Evolutionary conservation across 805 yeast genomes (phyloP), one percentile per base, ranked within the genome.

Genomic region (Wickerhamiella sorbophila): DNA sequence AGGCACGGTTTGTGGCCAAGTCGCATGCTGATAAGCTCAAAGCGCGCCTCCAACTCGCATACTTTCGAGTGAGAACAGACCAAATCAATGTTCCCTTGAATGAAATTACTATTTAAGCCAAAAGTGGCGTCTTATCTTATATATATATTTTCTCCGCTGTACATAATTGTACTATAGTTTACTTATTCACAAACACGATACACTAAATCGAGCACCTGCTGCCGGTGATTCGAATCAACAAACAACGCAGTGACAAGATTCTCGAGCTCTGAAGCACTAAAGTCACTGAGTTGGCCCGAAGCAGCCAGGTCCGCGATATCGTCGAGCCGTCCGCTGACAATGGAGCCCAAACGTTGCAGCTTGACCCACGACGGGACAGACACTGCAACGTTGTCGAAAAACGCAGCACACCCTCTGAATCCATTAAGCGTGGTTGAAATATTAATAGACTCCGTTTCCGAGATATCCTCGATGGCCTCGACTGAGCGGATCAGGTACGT

Each of bases 351-450:
- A 40, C 57, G 55, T 42, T 58, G 57, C 24, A 63, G 52, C 47
- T 63, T 63, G 44, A 58, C 47, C 66, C 66, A 62, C 15, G 60
- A 53, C 4, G 62, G 62, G 9, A 60, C 55, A 4, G 44, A 20
- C 4, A 19, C 40, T 4, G 33, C 38, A 26, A 52, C 44, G 16
- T 52, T 46, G 6, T 19, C 39, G 20, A 53, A 47, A 31, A 39
- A 48, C 16, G 50, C 53, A 2, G 41, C 44, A 10, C 49, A 36
- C 3, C 47, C 38, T 15, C 39, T 38, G 14, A 52, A 39, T 14
- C 40, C 43, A 12, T 43, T 24, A 16, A 52, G 45, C 17, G 33
- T 18, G 12, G 36, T 31, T 2, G 51, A 44, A 15, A 46, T 40
- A 18, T 34, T 32, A 31, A 41, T 38, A 35, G 54, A 44, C 33